phyloP scores from a whole-genome alignment of 2,329 filamentous ascomycete genomes.

The Curvularia eragrostidis region DNA sequence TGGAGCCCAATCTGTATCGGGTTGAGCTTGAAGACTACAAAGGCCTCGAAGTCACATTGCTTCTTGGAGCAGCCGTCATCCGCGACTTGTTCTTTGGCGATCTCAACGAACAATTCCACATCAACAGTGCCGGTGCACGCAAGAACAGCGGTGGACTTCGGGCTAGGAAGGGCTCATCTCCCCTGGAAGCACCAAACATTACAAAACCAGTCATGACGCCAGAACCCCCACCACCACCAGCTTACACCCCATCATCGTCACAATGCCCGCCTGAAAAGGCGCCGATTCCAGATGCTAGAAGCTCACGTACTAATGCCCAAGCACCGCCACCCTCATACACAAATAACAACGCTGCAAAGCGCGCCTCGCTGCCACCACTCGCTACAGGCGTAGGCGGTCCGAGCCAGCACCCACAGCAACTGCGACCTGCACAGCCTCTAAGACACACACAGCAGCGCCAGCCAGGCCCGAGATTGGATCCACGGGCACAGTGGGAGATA shows the following conservation, averaged over 20 bases:
- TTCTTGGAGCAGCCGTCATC: constrained; percentile 66
- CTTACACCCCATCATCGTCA: constrained; percentile 28
- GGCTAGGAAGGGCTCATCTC: constrained; percentile 46
- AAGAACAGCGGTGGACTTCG: constrained; percentile 49
- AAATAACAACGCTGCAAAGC: constrained; percentile 30
- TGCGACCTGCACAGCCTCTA: constrained; percentile 8
- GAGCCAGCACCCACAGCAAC: constrained; percentile 10
- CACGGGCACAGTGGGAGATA: constrained; percentile 60
- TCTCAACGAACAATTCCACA: constrained; percentile 79
- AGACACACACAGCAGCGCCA: constrained; percentile 16
- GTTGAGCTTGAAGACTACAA: constrained; percentile 95
- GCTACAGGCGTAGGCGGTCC: constrained; percentile 32
- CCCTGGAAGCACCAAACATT: constrained; percentile 34
- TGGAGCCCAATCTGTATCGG: constrained; percentile 88
- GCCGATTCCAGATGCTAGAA: constrained; percentile 22
- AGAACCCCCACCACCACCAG: constrained; percentile 36
- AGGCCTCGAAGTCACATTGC: constrained; percentile 82
- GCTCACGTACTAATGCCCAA: constrained; percentile 24
- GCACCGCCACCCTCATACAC: constrained; percentile 27
- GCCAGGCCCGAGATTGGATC: constrained; percentile 50
- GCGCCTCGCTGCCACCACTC: constrained; percentile 39
- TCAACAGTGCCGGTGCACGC: constrained; percentile 56
- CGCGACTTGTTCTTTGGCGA: constrained; percentile 68
- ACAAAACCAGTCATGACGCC: constrained; percentile 46
- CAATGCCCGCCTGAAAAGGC: constrained; percentile 34